Conservation (phyloP, 1,284 basidiomycete genomes). For the Sporisorium graminicola region DNA sequence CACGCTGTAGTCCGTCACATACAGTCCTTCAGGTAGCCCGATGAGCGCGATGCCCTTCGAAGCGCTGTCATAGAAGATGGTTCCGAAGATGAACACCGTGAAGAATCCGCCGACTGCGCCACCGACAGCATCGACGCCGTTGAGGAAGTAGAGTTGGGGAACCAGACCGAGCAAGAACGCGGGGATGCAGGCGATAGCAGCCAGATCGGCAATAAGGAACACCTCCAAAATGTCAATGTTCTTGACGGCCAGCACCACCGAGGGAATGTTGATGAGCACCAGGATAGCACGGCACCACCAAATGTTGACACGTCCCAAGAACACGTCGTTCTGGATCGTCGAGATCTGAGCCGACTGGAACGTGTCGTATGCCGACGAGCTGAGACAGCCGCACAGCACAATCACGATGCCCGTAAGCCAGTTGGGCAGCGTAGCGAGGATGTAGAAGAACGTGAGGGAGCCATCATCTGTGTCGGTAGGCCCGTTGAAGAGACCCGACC, state of each 20-base stretch:
- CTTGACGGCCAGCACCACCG: constrained; percentile 64
- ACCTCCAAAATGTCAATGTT: constrained; percentile 69
- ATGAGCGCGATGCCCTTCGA: constrained; percentile 59
- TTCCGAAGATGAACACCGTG: constrained; percentile 68
- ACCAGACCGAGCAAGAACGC: constrained; percentile 65
- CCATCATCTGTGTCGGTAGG: constrained; percentile 62
- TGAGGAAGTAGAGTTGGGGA: constrained; percentile 62
- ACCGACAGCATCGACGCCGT: constrained; percentile 66
- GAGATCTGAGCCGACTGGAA: constrained; percentile 69
- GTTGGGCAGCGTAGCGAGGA: constrained; percentile 63
- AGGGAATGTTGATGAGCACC: constrained; percentile 64
- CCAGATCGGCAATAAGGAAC: constrained; percentile 69
- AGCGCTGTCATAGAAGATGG: constrained; percentile 64
- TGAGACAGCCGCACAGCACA: constrained; percentile 65
- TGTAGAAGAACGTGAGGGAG: constrained; percentile 64
- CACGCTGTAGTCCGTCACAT: constrained; percentile 66
- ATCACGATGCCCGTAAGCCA: constrained; percentile 68
- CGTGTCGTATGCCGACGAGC: constrained; percentile 69
- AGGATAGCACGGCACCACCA: constrained; percentile 67
- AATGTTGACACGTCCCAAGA: constrained; percentile 68
- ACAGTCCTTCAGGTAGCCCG: constrained; percentile 65
- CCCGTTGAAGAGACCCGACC: constrained; percentile 64
- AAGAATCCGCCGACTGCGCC: constrained; percentile 69
- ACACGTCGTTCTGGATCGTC: constrained; percentile 69
- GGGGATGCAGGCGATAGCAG: constrained; percentile 65